Evolutionary conservation across 768 basidiomycete species (phyloP).

Genomic region (Boletus pseudopeckii): DNA sequence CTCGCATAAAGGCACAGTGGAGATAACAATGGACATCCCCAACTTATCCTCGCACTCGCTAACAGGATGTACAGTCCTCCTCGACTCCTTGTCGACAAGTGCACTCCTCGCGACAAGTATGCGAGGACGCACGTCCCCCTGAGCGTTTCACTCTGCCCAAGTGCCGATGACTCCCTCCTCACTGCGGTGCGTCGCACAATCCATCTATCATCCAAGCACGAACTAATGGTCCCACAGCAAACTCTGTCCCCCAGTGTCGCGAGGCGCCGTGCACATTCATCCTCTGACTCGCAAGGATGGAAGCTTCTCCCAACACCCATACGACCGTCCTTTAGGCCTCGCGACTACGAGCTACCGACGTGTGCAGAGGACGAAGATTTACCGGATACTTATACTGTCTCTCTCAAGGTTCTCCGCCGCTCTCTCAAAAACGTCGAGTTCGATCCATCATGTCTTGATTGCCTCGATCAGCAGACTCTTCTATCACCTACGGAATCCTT

Average conservation of each 20-base stretch:
- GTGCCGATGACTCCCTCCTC: constrained; percentile 28
- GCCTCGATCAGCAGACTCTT: constrained; percentile 42
- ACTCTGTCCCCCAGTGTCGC: constrained; percentile 7
- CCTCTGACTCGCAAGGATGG: constrained; percentile 34
- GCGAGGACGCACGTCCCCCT: constrained; percentile 31
- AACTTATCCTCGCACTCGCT: background rate
- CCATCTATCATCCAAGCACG: background rate
- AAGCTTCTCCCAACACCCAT: constrained; percentile 32
- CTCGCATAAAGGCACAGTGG: constrained; percentile 23
- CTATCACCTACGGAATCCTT: constrained; percentile 39
- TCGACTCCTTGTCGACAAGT: constrained; percentile 32
- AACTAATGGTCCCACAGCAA: constrained; percentile 16
- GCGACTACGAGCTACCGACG: constrained; percentile 31
- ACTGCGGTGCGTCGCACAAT: constrained; percentile 13
- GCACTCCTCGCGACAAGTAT: constrained; percentile 34
- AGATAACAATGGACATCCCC: background rate
- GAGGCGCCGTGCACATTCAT: constrained; percentile 31
- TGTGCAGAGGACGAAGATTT: constrained; percentile 28
- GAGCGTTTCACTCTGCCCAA: constrained; percentile 24
- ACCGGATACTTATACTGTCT: constrained; percentile 26
- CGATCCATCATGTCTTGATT: constrained; percentile 39
- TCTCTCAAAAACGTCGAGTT: constrained; percentile 37
- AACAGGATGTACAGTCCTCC: constrained; percentile 19
- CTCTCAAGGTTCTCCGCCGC: constrained; percentile 32
- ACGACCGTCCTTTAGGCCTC: constrained; percentile 33